These are phyloP conservation scores for Tetrahymena elliotti DNA, from an alignment of 73 alveolate species.

Conservation along the genomic window DNA sequence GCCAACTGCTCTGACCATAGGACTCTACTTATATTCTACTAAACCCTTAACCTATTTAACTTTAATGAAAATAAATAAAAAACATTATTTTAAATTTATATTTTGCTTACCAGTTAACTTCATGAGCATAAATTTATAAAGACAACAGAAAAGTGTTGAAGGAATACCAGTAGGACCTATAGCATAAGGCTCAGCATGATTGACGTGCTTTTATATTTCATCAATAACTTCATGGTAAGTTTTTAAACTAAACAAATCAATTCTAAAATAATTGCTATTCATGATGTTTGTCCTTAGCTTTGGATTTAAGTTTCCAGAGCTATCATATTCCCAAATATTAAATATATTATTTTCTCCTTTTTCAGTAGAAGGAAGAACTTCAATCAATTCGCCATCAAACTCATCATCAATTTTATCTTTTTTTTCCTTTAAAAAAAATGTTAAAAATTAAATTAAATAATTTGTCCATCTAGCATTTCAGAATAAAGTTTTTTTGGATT, in stretches of 20 bases:
- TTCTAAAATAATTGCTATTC: not conserved
- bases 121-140: conserved; percentile 62
- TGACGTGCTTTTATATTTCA: conserved; percentile 62
- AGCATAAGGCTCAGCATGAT: conserved; percentile 73
- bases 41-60: conserved; percentile 37
- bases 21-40: conserved; percentile 35
- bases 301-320: not conserved
- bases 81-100: not conserved
- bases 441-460: not conserved
- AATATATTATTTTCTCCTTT: not conserved
- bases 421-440: not conserved
- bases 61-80: not conserved
- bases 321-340: not conserved
- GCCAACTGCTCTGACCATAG: conserved; percentile 63
- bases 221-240: conserved; percentile 55
- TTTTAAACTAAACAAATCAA: conserved; percentile 54
- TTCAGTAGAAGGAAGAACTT: not conserved
- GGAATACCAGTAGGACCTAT: conserved; percentile 78
- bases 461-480: not conserved
- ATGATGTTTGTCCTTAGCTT: not conserved
- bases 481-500: not conserved
- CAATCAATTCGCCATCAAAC: not conserved
- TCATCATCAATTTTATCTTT: not conserved
- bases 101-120: conserved; percentile 39
- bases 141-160: conserved; percentile 70